Percentiles rank a stretch among this genome's conserved stretches.
phyloP scores from a whole-genome alignment of 129 eudicot species.

The Artemisia argyi region DNA sequence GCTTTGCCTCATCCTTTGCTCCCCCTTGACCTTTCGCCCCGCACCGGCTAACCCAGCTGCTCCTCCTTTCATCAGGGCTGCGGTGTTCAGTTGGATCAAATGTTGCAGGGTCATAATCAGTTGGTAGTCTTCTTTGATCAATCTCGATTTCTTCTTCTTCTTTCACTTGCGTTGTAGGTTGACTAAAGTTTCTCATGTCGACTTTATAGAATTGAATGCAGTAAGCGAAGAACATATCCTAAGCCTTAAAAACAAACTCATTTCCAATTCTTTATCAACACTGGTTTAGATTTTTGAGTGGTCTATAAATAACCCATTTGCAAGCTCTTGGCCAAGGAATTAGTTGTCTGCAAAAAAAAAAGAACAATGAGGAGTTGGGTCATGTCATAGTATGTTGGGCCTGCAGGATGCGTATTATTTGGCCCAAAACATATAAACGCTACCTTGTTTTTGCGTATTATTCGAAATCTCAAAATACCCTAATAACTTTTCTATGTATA shows the following conservation, averaged over 20 bases:
- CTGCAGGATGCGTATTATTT: too few species aligned
- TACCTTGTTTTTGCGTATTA: too few species aligned
- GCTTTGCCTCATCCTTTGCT: conserved; percentile 54
- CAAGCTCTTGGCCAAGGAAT: conserved; percentile 9
- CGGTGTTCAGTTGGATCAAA: conserved; percentile 85
- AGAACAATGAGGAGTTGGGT: neutral
- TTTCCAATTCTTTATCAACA: conserved; percentile 15
- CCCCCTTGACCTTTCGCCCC: conserved; percentile 34
- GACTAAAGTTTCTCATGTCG: conserved; percentile 45
- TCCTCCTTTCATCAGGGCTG: conserved; percentile 43
- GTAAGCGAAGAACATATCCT: conserved; percentile 31
- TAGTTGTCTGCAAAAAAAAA: conserved; percentile 13
- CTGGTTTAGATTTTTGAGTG: conserved; percentile 6
- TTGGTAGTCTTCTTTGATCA: conserved; percentile 82
- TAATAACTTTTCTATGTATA: too few species aligned
- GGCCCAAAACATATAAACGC: too few species aligned
- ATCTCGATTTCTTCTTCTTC: conserved; percentile 75
- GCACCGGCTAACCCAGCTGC: neutral
- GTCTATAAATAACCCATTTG: conserved; percentile 26
- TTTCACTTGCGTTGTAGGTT: conserved; percentile 54
- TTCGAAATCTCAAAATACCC: too few species aligned
- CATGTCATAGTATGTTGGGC: too few species aligned
- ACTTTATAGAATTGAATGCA: conserved; percentile 26
- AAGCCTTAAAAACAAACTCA: conserved; percentile 59
- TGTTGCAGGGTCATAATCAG: conserved; percentile 86